Base-by-base conservation (phyloP, 768 basidiomycete genomes). In the Gautieria morchelliformis region DNA sequence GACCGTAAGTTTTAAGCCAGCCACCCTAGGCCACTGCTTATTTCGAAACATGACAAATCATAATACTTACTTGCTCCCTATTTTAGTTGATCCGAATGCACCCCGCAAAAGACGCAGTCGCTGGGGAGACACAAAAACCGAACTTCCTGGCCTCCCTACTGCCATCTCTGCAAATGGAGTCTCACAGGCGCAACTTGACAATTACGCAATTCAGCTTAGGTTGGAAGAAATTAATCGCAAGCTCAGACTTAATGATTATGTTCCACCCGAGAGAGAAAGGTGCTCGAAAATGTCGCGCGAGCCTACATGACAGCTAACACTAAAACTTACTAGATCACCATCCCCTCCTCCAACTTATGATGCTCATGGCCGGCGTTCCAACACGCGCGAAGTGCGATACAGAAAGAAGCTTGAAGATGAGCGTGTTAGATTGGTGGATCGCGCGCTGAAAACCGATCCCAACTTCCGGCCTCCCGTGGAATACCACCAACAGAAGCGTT, bases 311-410 rank as follows among this genome's bases (percentile, higher is more conserved):
- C 30, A 33, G 35, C 33, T 32, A 37, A 24, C 22, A 56, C 15
- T 56, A 60, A 20, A 49, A 65, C 11, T 30, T 52, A 19, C 9
- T 56, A 93, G 94, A 60, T 98, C 96, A 0, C 85, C 91, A 27
- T 99, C 96, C 30, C 96, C 96, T 42, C 93, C 95, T 7, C 96
- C 96, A 14, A 93, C 93, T 1, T 98, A 99, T 67, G 96, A 99
- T 69, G 85, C 84, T 3, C 95, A 98, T 65, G 96, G 96, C 76
- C 91, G 96, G 56, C 83, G 96, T 66, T 97, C 94, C 51, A 99
- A 99, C 72, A 98, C 93, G 27, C 90, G 96, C 49, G 96, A 99
- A 75, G 91, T 99, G 56, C 90, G 96, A 56, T 99, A 99, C 73
- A 86, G 91, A 61, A 94, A 95, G 72, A 94, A 93, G 67, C 80